Percentiles rank a stretch among this genome's conserved stretches.
These are phyloP conservation scores for Murraya koenigii DNA, from an alignment of 345 rosid genomes.

Conservation along the genomic window DNA sequence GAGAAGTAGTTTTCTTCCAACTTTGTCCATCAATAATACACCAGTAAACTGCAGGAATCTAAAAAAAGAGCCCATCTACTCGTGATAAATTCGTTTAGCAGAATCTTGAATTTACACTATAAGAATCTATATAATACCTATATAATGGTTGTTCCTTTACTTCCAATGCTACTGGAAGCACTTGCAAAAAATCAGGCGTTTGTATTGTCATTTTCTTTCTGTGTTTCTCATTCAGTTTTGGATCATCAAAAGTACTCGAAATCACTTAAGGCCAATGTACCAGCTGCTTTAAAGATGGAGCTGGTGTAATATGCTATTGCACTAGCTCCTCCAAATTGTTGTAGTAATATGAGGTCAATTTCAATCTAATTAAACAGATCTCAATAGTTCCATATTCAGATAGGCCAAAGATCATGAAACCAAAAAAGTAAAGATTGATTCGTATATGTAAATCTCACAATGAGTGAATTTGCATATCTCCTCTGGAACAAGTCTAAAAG, in stretches of 20 bases:
- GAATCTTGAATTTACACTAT: not conserved
- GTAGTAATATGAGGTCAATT: slow-evolving; percentile 62
- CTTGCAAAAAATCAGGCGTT: slow-evolving; percentile 12
- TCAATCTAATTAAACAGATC: slow-evolving; percentile 37
- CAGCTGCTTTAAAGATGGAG: slow-evolving; percentile 46
- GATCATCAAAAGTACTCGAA: not conserved
- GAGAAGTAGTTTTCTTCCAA: slow-evolving; percentile 54
- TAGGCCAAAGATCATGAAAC: not conserved
- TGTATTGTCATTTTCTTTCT: not conserved
- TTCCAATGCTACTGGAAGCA: slow-evolving; percentile 34
- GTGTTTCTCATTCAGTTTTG: not conserved
- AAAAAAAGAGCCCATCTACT: not conserved
- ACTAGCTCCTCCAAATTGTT: slow-evolving; percentile 53
- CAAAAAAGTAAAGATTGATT: not conserved
- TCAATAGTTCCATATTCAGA: not conserved
- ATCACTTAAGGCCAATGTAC: slow-evolving; percentile 20
- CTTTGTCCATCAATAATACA: slow-evolving; percentile 41
- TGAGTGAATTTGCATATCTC: slow-evolving; percentile 13
- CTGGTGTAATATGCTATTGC: slow-evolving; percentile 45
- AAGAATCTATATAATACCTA: slow-evolving; percentile 18
- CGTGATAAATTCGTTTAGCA: not conserved
- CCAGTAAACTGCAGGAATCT: slow-evolving; percentile 38
- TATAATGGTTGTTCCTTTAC: slow-evolving; percentile 25
- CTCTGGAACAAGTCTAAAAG: slow-evolving; percentile 11
- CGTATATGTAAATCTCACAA: not conserved